Conservation (phyloP, 257 asterid genomes). For the Nicotiana noctiflora region DNA sequence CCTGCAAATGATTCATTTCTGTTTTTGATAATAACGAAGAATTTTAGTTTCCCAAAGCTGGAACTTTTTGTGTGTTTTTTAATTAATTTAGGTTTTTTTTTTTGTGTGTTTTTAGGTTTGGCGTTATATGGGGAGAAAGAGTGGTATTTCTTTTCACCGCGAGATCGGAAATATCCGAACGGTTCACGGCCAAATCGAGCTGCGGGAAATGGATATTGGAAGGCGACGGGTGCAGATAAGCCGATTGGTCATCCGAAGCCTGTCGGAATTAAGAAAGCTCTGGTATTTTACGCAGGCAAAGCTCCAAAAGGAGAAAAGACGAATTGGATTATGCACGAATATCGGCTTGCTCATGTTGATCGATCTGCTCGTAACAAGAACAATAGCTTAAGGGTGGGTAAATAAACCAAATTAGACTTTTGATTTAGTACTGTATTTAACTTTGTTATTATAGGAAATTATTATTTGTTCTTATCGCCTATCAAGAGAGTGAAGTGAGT, state of each 20-base stretch:
- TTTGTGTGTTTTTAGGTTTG: constrained; percentile 30
- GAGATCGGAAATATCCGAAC: constrained; percentile 89
- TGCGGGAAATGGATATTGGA: constrained; percentile 90
- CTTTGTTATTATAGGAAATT: background rate
- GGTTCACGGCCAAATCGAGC: constrained; percentile 90
- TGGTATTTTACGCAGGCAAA: constrained; percentile 84
- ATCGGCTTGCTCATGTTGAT: constrained; percentile 82
- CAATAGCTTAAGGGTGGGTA: constrained; percentile 63
- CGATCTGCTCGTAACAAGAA: constrained; percentile 67
- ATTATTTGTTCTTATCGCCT: background rate
- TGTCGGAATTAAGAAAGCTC: constrained; percentile 70
- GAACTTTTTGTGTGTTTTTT: background rate
- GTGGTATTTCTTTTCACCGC: constrained; percentile 85
- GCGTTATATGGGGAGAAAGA: constrained; percentile 86
- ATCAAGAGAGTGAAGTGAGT: no score
- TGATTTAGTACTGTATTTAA: background rate
- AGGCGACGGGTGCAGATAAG: constrained; percentile 92
- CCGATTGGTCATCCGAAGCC: constrained; percentile 67
- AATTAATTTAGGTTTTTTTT: background rate
- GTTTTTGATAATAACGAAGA: background rate
- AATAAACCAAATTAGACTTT: background rate
- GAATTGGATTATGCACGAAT: constrained; percentile 92
- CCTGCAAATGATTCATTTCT: background rate
- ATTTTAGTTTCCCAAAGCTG: background rate
- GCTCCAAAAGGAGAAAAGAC: constrained; percentile 81